Evolutionary conservation across 306 rosid species (phyloP), one percentile per base, ranked within the genome.

Genomic region (Pachyrhizus erosus): DNA sequence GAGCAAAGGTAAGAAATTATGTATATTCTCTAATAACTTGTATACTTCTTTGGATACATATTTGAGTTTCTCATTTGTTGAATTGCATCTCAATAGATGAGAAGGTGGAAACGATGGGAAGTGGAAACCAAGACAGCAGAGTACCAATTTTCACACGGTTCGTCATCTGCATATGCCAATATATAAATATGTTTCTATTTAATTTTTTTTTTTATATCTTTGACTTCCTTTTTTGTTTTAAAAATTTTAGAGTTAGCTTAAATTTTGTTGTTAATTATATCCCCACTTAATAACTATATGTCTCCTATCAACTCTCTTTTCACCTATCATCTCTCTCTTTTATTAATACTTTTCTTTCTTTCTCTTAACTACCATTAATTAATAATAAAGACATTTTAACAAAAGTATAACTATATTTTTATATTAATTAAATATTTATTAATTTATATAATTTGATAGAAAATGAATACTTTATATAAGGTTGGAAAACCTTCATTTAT

Each of bases 1-100:
- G 90, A 78, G 90, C 89, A 54, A 94, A 94, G 97, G 98, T 91
- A 76, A 65, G 1, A 27, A 61, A 5, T 5, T 61, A 0, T 61
- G 0, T 14, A 29, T 62, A 2, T n/a, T 18, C 9, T 15, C 29
- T 62, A 29, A 12, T 21, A 27, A 13, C 11, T 62, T 27, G 0
- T 61, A 27, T 61, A 60, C 6, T 8, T 26, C 34, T 58, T 58
- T 23, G 6, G 14, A 55, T 10, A 23, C 29, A 10, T 60, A 2
- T 51, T 27, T 54, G 0, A 26, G 18, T 60, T 13, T 2, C 10
- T 27, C 0, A 27, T 14, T 61, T 26, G 1, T 61, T 61, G 10
- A 7, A 7, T 62, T 31, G 7, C 7, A 62, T 13, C 23, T 54
- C 61, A 9, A 55, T 31, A 64, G 70, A 64, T 64, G 70, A 64